A percentile compares a stretch with the other conserved stretches of the same genome.
Conservation (phyloP, 495 filamentous ascomycete genomes). For the Trichocladium antarcticum region DNA sequence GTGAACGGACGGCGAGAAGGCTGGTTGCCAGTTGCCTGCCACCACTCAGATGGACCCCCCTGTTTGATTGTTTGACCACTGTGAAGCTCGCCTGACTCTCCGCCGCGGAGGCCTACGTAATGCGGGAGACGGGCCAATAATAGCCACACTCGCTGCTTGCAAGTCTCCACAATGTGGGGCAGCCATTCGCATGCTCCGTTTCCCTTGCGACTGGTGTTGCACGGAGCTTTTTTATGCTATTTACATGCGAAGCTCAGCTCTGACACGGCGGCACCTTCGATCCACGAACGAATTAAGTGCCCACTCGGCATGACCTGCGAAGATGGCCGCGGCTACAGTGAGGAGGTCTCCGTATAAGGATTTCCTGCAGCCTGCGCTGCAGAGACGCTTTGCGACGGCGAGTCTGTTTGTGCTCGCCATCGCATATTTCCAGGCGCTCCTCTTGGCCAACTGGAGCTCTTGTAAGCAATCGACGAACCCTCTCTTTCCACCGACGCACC, state of each 20-base stretch:
- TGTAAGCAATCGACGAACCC: slow-evolving; percentile 37
- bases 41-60: neutral
- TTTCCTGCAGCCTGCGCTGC: slow-evolving; percentile 79
- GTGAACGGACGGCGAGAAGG: neutral
- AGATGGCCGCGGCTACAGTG: slow-evolving; percentile 33
- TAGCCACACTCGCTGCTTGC: neutral
- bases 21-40: neutral
- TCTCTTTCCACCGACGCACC: neutral
- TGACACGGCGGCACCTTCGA: neutral
- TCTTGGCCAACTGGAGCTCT: slow-evolving; percentile 58
- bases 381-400: slow-evolving; percentile 72
- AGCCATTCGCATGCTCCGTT: neutral
- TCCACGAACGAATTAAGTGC: neutral
- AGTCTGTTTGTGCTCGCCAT: slow-evolving; percentile 51
- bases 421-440: slow-evolving; percentile 64
- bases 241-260: slow-evolving; percentile 5
- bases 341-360: slow-evolving; percentile 59
- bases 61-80: neutral
- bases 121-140: slow-evolving; percentile 1
- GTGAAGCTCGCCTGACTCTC: neutral
- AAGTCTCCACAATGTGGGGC: neutral
- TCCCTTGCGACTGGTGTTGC: slow-evolving; percentile 1
- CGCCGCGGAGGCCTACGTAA: slow-evolving; percentile 1
- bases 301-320: slow-evolving; percentile 28
- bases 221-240: slow-evolving; percentile 8